Evolutionary conservation across 192 early-diverging fungal species (phyloP).

Genomic region (Umbelopsis ramanniana): DNA sequence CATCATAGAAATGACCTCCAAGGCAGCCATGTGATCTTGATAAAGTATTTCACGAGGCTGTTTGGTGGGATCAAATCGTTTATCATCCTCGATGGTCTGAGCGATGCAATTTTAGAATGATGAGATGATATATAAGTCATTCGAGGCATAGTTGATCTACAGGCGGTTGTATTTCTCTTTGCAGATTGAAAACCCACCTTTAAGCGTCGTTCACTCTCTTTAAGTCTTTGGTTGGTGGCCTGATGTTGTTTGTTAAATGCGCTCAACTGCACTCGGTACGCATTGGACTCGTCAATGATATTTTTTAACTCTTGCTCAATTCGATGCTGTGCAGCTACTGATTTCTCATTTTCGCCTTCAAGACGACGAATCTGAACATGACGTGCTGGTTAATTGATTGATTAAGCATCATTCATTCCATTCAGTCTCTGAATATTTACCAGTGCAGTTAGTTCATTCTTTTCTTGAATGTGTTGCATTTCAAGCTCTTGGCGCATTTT

Average conservation of each 20-base stretch:
- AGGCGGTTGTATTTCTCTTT: not conserved
- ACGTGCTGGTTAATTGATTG: not conserved
- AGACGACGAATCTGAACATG: constrained; percentile 1
- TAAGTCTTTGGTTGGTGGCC: constrained; percentile 9
- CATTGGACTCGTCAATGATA: constrained; percentile 12
- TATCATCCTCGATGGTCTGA: not conserved
- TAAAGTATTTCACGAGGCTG: not conserved
- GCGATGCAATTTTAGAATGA: not conserved
- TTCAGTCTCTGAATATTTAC: not conserved
- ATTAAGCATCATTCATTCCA: not conserved
- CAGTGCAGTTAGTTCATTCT: not conserved
- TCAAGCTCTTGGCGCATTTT: constrained; percentile 16
- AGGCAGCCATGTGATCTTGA: constrained; percentile 2
- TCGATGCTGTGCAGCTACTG: constrained; percentile 3
- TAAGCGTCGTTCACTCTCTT: not conserved
- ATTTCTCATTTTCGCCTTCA: constrained; percentile 15
- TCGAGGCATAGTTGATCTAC: no score
- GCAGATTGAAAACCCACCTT: not conserved
- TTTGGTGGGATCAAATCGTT: not conserved
- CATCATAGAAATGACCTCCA: constrained; percentile 4
- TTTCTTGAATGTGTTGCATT: constrained; percentile 19
- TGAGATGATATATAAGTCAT: not conserved
- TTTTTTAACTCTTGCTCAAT: constrained; percentile 5
- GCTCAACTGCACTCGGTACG: constrained; percentile 14
- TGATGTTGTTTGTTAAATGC: constrained; percentile 2